Conservation (phyloP, 2,329 filamentous ascomycete genomes). For the Fusarium concolor region DNA sequence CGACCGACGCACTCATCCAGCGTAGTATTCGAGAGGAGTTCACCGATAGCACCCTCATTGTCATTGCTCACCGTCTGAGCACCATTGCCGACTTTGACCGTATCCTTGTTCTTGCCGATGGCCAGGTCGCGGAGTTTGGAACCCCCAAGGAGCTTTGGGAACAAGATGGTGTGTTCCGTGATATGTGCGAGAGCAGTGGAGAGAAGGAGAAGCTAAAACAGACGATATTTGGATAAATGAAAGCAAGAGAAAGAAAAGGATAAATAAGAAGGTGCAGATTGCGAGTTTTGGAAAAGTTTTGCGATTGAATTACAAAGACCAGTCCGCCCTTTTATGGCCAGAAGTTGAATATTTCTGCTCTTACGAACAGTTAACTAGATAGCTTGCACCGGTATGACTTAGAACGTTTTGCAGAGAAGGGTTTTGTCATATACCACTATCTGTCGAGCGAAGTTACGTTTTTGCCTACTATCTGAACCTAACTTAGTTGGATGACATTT, state of each 20-base stretch:
- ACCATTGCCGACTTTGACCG: constrained; percentile 83
- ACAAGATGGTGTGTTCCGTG: constrained; percentile 66
- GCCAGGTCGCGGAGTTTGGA: constrained; percentile 75
- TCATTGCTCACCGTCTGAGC: constrained; percentile 80
- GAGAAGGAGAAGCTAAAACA: constrained; percentile 65
- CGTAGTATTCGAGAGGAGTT: constrained; percentile 79
- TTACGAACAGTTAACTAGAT: neutral
- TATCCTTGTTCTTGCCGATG: constrained; percentile 77
- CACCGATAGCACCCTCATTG: constrained; percentile 73
- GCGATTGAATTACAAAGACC: neutral
- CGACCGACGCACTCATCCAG: constrained; percentile 79
- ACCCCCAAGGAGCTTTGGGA: constrained; percentile 71
- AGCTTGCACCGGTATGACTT: neutral
- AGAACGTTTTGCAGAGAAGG: neutral
- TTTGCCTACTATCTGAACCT: neutral
- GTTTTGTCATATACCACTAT: neutral
- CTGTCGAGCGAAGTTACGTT: neutral
- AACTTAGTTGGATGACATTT: neutral
- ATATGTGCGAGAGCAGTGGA: constrained; percentile 72
- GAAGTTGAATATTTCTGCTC: neutral
- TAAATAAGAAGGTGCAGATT: neutral
- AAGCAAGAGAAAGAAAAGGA: neutral
- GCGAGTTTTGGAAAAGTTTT: neutral
- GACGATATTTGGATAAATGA: constrained; percentile 55
- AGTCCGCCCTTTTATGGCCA: neutral